Base-by-base conservation (phyloP, 495 filamentous ascomycete species). In the Pseudevernia furfuracea region DNA sequence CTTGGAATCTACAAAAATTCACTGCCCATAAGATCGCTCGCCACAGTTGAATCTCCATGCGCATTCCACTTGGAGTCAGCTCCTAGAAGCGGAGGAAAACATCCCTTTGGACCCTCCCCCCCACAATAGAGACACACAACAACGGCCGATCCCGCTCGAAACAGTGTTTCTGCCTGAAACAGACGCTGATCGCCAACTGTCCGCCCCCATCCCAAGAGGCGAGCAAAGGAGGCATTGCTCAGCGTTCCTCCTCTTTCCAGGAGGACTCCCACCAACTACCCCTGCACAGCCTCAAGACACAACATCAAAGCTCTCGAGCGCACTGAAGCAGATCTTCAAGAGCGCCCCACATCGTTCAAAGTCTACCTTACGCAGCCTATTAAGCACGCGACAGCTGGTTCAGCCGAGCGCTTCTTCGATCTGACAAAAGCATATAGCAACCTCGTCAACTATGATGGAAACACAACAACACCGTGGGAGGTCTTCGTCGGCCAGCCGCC, bases 401-500 rank as follows among this genome's bases (percentile, higher is more conserved):
- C 61, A 62, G 66, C 46, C 64, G 52, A 59, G n/a, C 34, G 59
- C 60, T 61, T 65, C 19, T 28, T 38, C 63, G 39, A 59, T 55
- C 60, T 44, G 46, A 66, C 46, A 60, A 59, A 56, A 66, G 60
- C 25, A 59, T 52, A 60, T 34, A 28, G 46, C 15, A 15, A 34
- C 56, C 23, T 67, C 32, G 44, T 52, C 52, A 38, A 53, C 23
- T 15, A 62, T 48, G 34, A 69, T 71, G 69, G 69, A 71, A 57
- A 46, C 28, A 30, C 65, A 61, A 44, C 65, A 64, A 37, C 65
- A 64, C 49, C 64, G 69, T 62, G 69, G 69, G 56, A 60, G 69
- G 39, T 71, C 69, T 34, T 62, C 63, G 32, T 71, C 69, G 52
- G 62, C 67, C 32, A 63, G 69, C 36, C 62, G 64, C 21, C 69